Conservation (phyloP, 306 rosid species). For the Trifolium subterraneum region DNA sequence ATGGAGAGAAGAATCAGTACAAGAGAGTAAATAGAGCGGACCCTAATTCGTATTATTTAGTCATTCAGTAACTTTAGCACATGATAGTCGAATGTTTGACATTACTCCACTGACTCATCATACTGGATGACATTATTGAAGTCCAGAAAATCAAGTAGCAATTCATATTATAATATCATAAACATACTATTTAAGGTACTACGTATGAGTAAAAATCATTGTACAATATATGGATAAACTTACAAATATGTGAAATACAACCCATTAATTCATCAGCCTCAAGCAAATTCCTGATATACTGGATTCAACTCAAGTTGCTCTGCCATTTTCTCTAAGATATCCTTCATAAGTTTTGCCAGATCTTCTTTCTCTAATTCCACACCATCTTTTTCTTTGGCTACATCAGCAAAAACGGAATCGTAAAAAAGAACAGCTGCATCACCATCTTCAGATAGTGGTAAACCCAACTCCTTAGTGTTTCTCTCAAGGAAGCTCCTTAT, state of each 20-base stretch:
- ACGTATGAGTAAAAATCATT: slow-evolving; percentile 26
- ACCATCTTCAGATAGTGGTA: slow-evolving; percentile 61
- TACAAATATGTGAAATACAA: slow-evolving; percentile 32
- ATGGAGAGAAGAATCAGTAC: background rate
- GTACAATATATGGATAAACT: slow-evolving; percentile 23
- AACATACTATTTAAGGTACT: slow-evolving; percentile 27
- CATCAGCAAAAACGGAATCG: slow-evolving; percentile 71
- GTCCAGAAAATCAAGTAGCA: slow-evolving; percentile 10
- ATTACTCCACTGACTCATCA: background rate
- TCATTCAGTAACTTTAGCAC: background rate
- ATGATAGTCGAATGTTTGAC: background rate
- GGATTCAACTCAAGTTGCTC: slow-evolving; percentile 85
- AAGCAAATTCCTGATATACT: slow-evolving; percentile 61
- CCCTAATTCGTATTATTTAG: background rate
- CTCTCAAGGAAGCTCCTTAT: slow-evolving; percentile 68
- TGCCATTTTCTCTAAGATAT: slow-evolving; percentile 63
- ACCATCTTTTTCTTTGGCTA: slow-evolving; percentile 45
- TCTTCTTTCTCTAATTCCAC: slow-evolving; percentile 50
- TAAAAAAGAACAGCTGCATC: slow-evolving; percentile 71
- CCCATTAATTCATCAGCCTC: slow-evolving; percentile 32
- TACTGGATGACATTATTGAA: background rate
- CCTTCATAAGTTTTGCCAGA: slow-evolving; percentile 56
- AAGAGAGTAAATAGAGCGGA: background rate
- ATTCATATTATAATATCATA: slow-evolving; percentile 33
- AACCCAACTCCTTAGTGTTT: slow-evolving; percentile 65